Base-by-base conservation (phyloP, 176 grass and related monocot species). In the Avena sativa region DNA sequence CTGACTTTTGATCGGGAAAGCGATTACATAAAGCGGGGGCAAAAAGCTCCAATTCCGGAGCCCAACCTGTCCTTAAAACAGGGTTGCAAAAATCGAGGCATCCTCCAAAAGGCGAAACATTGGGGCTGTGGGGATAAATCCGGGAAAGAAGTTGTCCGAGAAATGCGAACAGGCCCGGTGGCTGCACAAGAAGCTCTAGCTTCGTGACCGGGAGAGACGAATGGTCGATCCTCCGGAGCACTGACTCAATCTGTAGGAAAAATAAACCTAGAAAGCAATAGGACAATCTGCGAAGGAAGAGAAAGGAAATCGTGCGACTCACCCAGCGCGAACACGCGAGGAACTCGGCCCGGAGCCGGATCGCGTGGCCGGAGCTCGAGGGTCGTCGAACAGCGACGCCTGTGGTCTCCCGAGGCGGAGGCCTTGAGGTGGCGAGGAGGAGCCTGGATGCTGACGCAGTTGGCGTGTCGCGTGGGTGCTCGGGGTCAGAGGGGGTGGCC, bases 361-460 rank as follows among this genome's bases (percentile, higher is more conserved):
- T 34, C 46, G 2, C 47, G 59, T 9, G 25, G 7, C 38, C 36
- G 49, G 49, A 9, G 8, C 6, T 36, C 11, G 11, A n/a, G 75
- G 65, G 81, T 4, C 43, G 60, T 79, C 15, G 83, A 88, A 78
- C 50, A 83, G 79, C 25, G 75, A 80, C 74, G 87, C 75, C 5
- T 38, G 88, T 40, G 77, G 69, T 34, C 46, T 68, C 75, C 65
- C 64, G 48, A 36, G 26, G 12, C 19, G 46, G 60, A 66, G 60
- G 16, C 46, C 71, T 50, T 50, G 71, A 49, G 70, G 46, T 30
- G 48, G 72, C 48, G 47, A 30, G 49, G 48, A 76, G 14, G 49
- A 53, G 11, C 12, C 19, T 20, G 44, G 79, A 8, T 7, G 79
- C 46, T 50, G 79, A 49, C 1, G 43, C 10, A 14, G 43, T 8